These are phyloP conservation scores for Claviceps purpurea DNA, from an alignment of 2,329 filamentous ascomycete species.

Conservation along the genomic window DNA sequence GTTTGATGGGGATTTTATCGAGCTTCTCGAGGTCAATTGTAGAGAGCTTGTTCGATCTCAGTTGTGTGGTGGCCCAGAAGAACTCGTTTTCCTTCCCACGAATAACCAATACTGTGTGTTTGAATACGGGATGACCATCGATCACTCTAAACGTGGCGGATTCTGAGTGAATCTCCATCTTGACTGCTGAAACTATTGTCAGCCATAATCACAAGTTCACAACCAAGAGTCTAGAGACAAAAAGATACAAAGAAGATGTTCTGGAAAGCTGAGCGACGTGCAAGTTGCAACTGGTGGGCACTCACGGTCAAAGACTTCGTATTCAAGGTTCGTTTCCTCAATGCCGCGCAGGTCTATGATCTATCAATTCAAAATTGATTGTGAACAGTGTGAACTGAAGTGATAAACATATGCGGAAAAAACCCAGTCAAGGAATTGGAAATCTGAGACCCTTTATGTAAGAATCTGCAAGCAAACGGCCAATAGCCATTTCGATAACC, in stretches of 20 bases:
- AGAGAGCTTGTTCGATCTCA: neutral
- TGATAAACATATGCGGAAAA: too few relatives aligned
- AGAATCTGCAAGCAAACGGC: too few relatives aligned
- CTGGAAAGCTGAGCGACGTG: neutral
- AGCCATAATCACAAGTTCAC: neutral
- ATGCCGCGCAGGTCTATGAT: too few relatives aligned
- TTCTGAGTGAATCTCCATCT: neutral
- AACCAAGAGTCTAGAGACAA: neutral
- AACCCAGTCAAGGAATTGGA: too few relatives aligned
- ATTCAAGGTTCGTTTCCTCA: too few relatives aligned
- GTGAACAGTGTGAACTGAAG: too few relatives aligned
- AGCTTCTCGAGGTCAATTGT: neutral
- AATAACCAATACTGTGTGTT: neutral
- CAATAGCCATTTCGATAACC: too few relatives aligned
- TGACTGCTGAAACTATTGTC: neutral
- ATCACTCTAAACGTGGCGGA: neutral
- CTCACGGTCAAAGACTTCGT: too few relatives aligned
- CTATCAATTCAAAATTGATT: too few relatives aligned
- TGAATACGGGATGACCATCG: neutral
- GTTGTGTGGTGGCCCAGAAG: neutral
- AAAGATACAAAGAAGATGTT: neutral
- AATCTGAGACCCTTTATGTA: too few relatives aligned
- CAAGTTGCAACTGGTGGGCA: too few relatives aligned
- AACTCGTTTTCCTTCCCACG: neutral
- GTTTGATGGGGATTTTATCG: neutral